Evolutionary conservation across 2,329 filamentous ascomycete species (phyloP).

Genomic region (Nothophoma quercina): DNA sequence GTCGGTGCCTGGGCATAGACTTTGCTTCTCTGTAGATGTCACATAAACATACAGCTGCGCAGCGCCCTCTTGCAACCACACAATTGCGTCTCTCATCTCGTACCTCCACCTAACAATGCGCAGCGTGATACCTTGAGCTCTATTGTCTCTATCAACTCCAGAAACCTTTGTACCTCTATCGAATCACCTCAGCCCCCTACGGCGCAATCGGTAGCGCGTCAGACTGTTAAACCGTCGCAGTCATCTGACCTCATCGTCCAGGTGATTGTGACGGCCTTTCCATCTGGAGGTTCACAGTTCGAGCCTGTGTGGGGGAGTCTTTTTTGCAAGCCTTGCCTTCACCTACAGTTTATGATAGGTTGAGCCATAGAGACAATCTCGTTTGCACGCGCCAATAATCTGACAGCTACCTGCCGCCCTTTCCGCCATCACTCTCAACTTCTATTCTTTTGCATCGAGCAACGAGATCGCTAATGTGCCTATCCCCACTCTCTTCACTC

Average conservation of each 20-base stretch:
- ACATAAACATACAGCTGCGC: slow-evolving; percentile 5
- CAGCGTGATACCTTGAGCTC: too few relatives aligned
- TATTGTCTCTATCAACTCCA: too few relatives aligned
- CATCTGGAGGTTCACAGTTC: not conserved
- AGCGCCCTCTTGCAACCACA: slow-evolving; percentile 11
- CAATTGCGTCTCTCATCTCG: not conserved
- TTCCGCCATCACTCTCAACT: slow-evolving; percentile 35
- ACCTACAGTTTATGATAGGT: too few relatives aligned
- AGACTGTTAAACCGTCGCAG: not conserved
- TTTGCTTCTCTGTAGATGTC: slow-evolving; percentile 1
- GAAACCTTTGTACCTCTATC: not conserved
- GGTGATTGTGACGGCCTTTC: not conserved
- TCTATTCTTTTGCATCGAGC: slow-evolving; percentile 72
- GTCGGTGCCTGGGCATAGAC: slow-evolving; percentile 70
- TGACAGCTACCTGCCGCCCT: slow-evolving; percentile 1
- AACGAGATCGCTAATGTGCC: slow-evolving; percentile 84
- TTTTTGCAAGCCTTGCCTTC: too few relatives aligned
- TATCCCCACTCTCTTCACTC: slow-evolving; percentile 78
- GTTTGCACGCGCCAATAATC: too few relatives aligned
- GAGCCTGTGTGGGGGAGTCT: not conserved
- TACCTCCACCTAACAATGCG: not conserved
- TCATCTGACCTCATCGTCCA: not conserved
- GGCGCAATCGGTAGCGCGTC: not conserved
- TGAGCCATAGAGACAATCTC: too few relatives aligned
- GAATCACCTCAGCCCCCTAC: not conserved